These are phyloP conservation scores for Circinella minor DNA, from an alignment of 371 early-diverging fungal genomes.

Conservation along the genomic window DNA sequence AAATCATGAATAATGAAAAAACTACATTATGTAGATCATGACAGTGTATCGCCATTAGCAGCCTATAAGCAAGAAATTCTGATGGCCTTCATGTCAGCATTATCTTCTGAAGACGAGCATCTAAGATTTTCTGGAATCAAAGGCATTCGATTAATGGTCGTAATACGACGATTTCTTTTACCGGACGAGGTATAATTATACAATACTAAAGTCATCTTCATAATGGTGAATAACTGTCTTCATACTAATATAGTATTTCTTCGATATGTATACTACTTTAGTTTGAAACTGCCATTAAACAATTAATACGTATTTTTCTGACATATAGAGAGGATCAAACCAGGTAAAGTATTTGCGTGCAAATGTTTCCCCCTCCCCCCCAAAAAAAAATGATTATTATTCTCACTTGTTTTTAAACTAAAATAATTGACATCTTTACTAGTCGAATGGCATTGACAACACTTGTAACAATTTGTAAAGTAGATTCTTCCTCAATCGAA, in stretches of 20 bases:
- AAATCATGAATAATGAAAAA: not conserved
- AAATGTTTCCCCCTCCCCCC: no score
- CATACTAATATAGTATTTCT: no score
- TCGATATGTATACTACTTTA: constrained; percentile 22
- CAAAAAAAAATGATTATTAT: no score
- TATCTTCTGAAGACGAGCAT: constrained; percentile 49
- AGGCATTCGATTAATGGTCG: constrained; percentile 67
- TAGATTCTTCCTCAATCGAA: constrained; percentile 12
- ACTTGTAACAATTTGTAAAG: constrained; percentile 1
- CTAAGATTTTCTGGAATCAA: constrained; percentile 67
- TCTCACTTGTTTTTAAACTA: no score
- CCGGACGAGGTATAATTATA: constrained; percentile 54
- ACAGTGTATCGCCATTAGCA: constrained; percentile 62
- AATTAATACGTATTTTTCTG: constrained; percentile 57
- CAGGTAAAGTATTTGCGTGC: not conserved
- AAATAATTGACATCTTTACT: no score
- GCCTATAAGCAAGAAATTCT: constrained; percentile 54
- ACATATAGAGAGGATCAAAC: constrained; percentile 29
- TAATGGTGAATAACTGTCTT: no score
- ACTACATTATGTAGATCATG: constrained; percentile 31
- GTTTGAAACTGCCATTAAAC: constrained; percentile 61
- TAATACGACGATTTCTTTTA: constrained; percentile 58
- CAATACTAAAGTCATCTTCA: no score
- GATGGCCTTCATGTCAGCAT: constrained; percentile 27
- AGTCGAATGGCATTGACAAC: not conserved